phyloP scores from a whole-genome alignment of 768 basidiomycete species.

The Phylloporus sp. region DNA sequence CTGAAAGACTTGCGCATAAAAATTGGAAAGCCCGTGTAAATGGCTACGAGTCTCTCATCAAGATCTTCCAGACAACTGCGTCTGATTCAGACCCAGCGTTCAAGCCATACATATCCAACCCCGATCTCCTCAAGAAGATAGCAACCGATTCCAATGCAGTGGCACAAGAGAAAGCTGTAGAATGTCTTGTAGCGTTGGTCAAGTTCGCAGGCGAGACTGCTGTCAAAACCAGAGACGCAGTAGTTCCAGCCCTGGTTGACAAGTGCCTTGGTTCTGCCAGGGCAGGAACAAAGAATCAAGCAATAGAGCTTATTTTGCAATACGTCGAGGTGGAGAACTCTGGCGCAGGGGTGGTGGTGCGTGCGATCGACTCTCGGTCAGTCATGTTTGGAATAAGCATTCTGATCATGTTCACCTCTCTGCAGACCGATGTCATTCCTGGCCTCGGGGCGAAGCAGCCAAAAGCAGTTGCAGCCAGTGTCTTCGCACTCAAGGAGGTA shows the following conservation, averaged over 20 bases:
- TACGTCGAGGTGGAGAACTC: constrained; percentile 93
- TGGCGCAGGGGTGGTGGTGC: constrained; percentile 81
- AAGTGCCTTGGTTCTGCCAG: constrained; percentile 92
- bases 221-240: constrained; percentile 70
- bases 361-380: constrained; percentile 35
- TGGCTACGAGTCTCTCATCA: constrained; percentile 84
- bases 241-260: constrained; percentile 91
- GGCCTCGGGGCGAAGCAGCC: constrained; percentile 92
- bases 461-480: constrained; percentile 79
- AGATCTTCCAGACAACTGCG: constrained; percentile 81
- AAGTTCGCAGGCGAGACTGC: constrained; percentile 89
- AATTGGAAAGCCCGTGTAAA: constrained; percentile 98
- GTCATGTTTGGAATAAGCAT: constrained; percentile 22
- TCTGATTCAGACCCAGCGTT: constrained; percentile 95
- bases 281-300: constrained; percentile 84
- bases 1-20: constrained; percentile 85
- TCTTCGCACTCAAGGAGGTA: constrained; percentile 76
- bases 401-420: constrained; percentile 26
- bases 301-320: constrained; percentile 78
- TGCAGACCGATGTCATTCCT: constrained; percentile 69
- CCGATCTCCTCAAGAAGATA: constrained; percentile 79
- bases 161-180: constrained; percentile 96
- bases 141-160: constrained; percentile 91
- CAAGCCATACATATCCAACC: constrained; percentile 76
- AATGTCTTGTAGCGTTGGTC: constrained; percentile 79